Conservation (phyloP, 164 flowering plant genomes). For the Buxus sempervirens region DNA sequence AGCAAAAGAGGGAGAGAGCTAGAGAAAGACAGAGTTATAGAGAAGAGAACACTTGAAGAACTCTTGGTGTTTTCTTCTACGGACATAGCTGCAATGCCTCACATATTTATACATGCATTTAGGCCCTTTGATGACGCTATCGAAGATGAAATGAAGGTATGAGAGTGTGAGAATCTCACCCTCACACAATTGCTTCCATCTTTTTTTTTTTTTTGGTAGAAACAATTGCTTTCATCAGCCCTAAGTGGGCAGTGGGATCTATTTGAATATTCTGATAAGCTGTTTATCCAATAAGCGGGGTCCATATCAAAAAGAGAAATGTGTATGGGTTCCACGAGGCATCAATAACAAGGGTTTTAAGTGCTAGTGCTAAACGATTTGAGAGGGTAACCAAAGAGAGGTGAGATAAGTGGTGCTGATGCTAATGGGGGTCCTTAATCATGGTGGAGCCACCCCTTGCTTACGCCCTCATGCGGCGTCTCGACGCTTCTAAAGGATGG, state of each 20-base stretch:
- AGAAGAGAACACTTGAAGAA: constrained; percentile 20
- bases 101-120: constrained; percentile 31
- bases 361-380: constrained; percentile 10
- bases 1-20: too few relatives aligned
- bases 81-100: constrained; percentile 2
- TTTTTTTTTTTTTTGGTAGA: too few relatives aligned
- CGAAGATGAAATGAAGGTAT: too few relatives aligned
- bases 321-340: constrained; percentile 11
- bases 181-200: neutral
- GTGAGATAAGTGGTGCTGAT: constrained; percentile 10
- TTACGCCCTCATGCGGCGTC: neutral
- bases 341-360: neutral
- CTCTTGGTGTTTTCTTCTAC: constrained; percentile 36
- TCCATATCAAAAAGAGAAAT: neutral
- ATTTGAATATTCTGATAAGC: constrained; percentile 29
- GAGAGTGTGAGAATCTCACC: constrained; percentile 11
- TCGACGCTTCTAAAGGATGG: neutral
- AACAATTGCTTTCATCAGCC: neutral
- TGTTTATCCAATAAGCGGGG: neutral
- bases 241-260: constrained; percentile 7
- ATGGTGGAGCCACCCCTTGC: neutral
- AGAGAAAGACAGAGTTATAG: too few relatives aligned
- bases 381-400: neutral
- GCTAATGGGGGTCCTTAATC: neutral
- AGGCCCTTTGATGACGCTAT: too few relatives aligned